These are phyloP conservation scores for Malania oleifera DNA, from an alignment of 164 flowering plant species.

Conservation along the genomic window DNA sequence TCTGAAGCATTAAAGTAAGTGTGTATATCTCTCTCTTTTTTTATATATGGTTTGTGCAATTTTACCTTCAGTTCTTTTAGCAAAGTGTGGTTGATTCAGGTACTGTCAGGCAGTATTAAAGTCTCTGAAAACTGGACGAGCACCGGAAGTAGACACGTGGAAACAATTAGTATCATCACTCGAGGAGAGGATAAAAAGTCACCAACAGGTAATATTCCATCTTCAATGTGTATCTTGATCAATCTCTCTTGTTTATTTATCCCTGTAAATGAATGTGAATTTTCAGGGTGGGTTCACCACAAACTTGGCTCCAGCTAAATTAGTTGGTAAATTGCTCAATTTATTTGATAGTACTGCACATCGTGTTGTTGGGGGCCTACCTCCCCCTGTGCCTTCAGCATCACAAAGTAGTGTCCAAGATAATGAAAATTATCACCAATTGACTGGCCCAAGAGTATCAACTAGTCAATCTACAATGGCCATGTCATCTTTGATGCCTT, in stretches of 20 bases:
- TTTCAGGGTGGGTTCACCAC: conserved; percentile 78
- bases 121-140: conserved; percentile 78
- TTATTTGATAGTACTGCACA: conserved; percentile 83
- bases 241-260: neutral
- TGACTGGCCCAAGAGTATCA: conserved; percentile 43
- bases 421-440: conserved; percentile 38
- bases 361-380: conserved; percentile 87
- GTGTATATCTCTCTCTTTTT: neutral
- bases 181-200: conserved; percentile 78
- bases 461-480: conserved; percentile 78
- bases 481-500: conserved; percentile 69
- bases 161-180: conserved; percentile 61
- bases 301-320: conserved; percentile 77
- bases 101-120: conserved; percentile 82
- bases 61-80: conserved; percentile 7
- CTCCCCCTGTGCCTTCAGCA: conserved; percentile 62
- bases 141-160: conserved; percentile 77
- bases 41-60: neutral
- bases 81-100: conserved; percentile 33
- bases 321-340: conserved; percentile 78
- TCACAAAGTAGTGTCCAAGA: conserved; percentile 33
- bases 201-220: conserved; percentile 68
- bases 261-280: conserved; percentile 9
- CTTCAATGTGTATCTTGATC: neutral
- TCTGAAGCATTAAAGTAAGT: conserved; percentile 83